Percentiles rank a stretch among this genome's conserved stretches.
Conservation (phyloP, 2,329 filamentous ascomycete genomes). For the Monilinia fructigena region DNA sequence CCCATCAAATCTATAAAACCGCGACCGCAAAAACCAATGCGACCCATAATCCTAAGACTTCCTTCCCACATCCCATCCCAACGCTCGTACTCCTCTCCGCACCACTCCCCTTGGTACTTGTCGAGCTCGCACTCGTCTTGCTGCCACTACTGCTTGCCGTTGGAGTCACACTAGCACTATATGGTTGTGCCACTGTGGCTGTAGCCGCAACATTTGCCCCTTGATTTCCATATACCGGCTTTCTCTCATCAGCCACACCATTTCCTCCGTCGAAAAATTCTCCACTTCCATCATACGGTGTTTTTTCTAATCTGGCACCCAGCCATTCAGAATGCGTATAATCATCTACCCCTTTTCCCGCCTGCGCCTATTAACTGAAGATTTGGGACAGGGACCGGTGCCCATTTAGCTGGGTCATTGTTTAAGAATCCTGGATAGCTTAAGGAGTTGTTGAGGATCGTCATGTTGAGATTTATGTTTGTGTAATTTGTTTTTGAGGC, state of each 20-base stretch:
- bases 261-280: slow-evolving; percentile 45
- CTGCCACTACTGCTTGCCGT: slow-evolving; percentile 76
- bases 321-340: slow-evolving; percentile 41
- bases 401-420: slow-evolving; percentile 38
- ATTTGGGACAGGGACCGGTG: slow-evolving; percentile 46
- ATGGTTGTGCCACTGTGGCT: slow-evolving; percentile 56
- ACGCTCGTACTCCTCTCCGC: slow-evolving; percentile 83
- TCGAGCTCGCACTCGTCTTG: slow-evolving; percentile 91
- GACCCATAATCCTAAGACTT: slow-evolving; percentile 24
- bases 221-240: slow-evolving; percentile 45
- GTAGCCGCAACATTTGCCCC: slow-evolving; percentile 30
- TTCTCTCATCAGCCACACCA: slow-evolving; percentile 35
- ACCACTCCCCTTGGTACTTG: slow-evolving; percentile 81
- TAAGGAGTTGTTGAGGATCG: slow-evolving; percentile 46
- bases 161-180: slow-evolving; percentile 56
- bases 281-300: slow-evolving; percentile 49
- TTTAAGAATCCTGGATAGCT: slow-evolving; percentile 47
- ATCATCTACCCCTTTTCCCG: slow-evolving; percentile 44
- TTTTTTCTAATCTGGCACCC: slow-evolving; percentile 33
- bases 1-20: slow-evolving; percentile 1
- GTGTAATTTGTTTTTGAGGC: slow-evolving; percentile 36
- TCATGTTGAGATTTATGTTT: slow-evolving; percentile 38
- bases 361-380: slow-evolving; percentile 46
- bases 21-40: slow-evolving; percentile 22
- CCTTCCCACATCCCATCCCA: slow-evolving; percentile 52